Base-by-base conservation (phyloP, 164 flowering plant species). In the Buxus sempervirens region DNA sequence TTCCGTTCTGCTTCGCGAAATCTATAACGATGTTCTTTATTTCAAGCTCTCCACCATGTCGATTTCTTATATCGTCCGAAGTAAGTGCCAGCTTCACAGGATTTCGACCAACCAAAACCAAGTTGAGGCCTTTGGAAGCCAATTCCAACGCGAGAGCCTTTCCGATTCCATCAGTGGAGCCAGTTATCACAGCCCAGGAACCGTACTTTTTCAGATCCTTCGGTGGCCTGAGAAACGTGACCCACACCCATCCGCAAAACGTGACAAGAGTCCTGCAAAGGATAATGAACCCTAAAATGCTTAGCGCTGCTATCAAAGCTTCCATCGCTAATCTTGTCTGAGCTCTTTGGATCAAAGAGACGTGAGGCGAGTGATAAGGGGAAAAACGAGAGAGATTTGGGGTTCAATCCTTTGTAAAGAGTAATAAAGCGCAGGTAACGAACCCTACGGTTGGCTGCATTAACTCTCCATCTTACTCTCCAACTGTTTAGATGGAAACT, bases 141-240 rank as follows among this genome's bases (percentile, higher is more conserved):
- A 94, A 72, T 65, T 91, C 82, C 65, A 91, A 91, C 20, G 97
- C 96, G 70, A 91, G 85, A 60, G 79, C 82, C 60, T 88, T 91
- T 21, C 98, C 98, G n/a, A 94, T 90, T 19, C 98, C 98, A 60
- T 94, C 97, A 2, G 98, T 91, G 1, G 90, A 86, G 18, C 97
- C 98, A 18, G 98, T 94, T 3, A 94, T 84, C 0, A 94, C 70
- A 0, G 97, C 98, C 98, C 98, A 94, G 0, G 98, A 87, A 0
- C 98, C 98, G 70, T 94, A 94, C 32, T 81, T 82, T 73, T 80
- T 85, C 58, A 94, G 82, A 66, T 94, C 86, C 82, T 94, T 94
- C 15, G 75, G 74, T 9, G 96, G 88, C 71, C 98, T 81, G 62
- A 94, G 83, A 72, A 94, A 91, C 71, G 66, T 74, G 61, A 84